A percentile compares a stretch with the other conserved stretches of the same genome.
Conservation (phyloP, 441 rosid genomes). For the Capsella rubella region DNA sequence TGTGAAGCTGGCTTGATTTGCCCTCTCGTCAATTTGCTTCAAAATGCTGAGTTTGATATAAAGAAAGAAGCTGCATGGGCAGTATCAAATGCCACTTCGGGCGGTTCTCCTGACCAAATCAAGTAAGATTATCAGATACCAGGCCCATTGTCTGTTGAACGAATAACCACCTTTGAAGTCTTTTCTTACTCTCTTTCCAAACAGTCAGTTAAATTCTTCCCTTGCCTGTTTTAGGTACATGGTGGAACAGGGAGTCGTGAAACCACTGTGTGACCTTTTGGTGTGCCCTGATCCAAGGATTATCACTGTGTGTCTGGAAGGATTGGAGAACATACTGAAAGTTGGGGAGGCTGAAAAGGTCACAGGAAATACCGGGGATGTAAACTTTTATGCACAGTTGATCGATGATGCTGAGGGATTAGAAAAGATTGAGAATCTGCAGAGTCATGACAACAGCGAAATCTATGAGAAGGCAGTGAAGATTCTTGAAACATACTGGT, state of each 20-base stretch:
- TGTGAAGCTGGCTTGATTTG: slow-evolving; percentile 65
- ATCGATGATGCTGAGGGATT: slow-evolving; percentile 74
- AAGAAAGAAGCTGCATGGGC: slow-evolving; percentile 90
- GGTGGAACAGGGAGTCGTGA: slow-evolving; percentile 66
- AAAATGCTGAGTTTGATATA: slow-evolving; percentile 71
- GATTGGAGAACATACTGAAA: slow-evolving; percentile 72
- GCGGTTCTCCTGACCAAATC: slow-evolving; percentile 69
- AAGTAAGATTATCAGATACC: slow-evolving; percentile 48
- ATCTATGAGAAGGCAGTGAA: slow-evolving; percentile 76
- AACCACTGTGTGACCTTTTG: slow-evolving; percentile 72
- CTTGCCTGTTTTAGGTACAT: slow-evolving; percentile 39
- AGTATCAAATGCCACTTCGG: slow-evolving; percentile 73
- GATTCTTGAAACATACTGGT: slow-evolving; percentile 75
- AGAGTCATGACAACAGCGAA: slow-evolving; percentile 76
- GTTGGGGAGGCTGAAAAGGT: slow-evolving; percentile 67
- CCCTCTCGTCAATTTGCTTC: slow-evolving; percentile 66
- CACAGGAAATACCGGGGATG: slow-evolving; percentile 52
- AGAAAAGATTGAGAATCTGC: slow-evolving; percentile 77
- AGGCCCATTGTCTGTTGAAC: not conserved
- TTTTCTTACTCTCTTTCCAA: not conserved
- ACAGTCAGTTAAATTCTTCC: not conserved
- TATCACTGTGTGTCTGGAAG: slow-evolving; percentile 75
- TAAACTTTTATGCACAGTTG: slow-evolving; percentile 59
- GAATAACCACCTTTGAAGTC: not conserved
- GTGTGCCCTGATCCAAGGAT: slow-evolving; percentile 76